Conservation (phyloP, 768 basidiomycete genomes). For the Boletus speciosus region DNA sequence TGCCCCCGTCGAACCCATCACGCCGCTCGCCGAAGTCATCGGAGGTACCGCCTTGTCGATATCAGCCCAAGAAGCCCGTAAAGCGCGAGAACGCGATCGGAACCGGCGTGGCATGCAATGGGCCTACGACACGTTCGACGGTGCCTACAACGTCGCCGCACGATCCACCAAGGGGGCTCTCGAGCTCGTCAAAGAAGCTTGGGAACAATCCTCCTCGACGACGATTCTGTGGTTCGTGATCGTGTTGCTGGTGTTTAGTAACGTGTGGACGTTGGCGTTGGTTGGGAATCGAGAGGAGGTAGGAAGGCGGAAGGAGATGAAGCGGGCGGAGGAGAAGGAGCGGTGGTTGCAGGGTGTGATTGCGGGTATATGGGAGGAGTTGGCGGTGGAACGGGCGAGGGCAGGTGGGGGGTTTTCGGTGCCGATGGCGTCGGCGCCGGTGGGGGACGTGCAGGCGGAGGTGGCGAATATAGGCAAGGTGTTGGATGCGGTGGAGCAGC, state of each 20-base stretch:
- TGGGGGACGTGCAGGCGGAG: conserved; percentile 44
- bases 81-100: conserved; percentile 64
- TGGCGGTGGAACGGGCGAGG: conserved; percentile 44
- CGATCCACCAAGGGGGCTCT: conserved; percentile 69
- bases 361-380: conserved; percentile 68
- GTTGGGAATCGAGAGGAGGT: conserved; percentile 47
- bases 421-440: conserved; percentile 18
- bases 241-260: conserved; percentile 68
- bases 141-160: conserved; percentile 65
- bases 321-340: conserved; percentile 63
- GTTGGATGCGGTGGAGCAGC: conserved; percentile 57
- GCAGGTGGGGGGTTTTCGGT: conserved; percentile 11
- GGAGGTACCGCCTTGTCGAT: conserved; percentile 7
- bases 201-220: conserved; percentile 73
- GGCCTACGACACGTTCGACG: conserved; percentile 85
- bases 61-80: conserved; percentile 24
- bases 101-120: conserved; percentile 76
- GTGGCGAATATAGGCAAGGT: conserved; percentile 43
- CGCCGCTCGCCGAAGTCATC: conserved; percentile 16
- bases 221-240: conserved; percentile 74
- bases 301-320: conserved; percentile 44
- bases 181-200: conserved; percentile 74
- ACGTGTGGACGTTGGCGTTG: conserved; percentile 62
- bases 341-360: conserved; percentile 73
- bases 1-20: conserved; percentile 43